Evolutionary conservation across 352 stramenopile species (phyloP).

Genomic region (Salisapilia sapeloensis): DNA sequence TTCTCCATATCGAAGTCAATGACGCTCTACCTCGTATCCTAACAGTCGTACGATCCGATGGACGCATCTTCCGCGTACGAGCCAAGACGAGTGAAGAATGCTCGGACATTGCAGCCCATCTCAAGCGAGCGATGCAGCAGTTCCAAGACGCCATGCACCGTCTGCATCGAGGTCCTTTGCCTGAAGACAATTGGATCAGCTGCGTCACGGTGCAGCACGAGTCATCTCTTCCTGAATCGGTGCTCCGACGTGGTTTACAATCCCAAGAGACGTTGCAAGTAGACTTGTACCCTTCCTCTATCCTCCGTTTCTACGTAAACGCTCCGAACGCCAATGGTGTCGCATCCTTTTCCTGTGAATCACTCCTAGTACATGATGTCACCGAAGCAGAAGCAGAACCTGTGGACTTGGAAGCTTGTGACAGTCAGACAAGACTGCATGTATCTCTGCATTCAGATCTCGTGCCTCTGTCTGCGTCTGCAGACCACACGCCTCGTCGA

Average conservation of each 20-base stretch:
- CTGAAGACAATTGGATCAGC: slow-evolving; percentile 49
- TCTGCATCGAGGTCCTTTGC: slow-evolving; percentile 38
- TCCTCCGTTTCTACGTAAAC: slow-evolving; percentile 55
- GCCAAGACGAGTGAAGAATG: slow-evolving; percentile 49
- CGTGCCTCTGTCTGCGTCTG: slow-evolving; percentile 2
- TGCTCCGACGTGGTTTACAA: too few relatives aligned
- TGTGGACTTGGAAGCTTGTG: slow-evolving; percentile 5
- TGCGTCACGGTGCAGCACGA: slow-evolving; percentile 65
- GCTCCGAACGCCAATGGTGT: slow-evolving; percentile 35
- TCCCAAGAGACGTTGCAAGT: slow-evolving; percentile 30
- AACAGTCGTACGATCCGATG: slow-evolving; percentile 54
- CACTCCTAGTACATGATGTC: slow-evolving; percentile 7
- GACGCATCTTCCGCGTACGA: slow-evolving; percentile 50
- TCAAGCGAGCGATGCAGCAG: slow-evolving; percentile 38
- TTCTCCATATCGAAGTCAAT: slow-evolving; percentile 59
- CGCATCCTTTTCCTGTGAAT: slow-evolving; percentile 34
- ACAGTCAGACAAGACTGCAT: slow-evolving; percentile 17
- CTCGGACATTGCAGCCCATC: slow-evolving; percentile 22
- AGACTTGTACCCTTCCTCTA: slow-evolving; percentile 51
- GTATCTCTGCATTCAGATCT: slow-evolving; percentile 18
- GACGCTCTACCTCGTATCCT: slow-evolving; percentile 53
- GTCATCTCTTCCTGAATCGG: slow-evolving; percentile 30
- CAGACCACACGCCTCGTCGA: slow-evolving; percentile 11
- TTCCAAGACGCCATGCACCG: slow-evolving; percentile 60
- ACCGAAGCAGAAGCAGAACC: slow-evolving; percentile 24